Evolutionary conservation across 257 asterid genomes (phyloP), one percentile per base, ranked within the genome.

Genomic region (Solanum tacnaense): DNA sequence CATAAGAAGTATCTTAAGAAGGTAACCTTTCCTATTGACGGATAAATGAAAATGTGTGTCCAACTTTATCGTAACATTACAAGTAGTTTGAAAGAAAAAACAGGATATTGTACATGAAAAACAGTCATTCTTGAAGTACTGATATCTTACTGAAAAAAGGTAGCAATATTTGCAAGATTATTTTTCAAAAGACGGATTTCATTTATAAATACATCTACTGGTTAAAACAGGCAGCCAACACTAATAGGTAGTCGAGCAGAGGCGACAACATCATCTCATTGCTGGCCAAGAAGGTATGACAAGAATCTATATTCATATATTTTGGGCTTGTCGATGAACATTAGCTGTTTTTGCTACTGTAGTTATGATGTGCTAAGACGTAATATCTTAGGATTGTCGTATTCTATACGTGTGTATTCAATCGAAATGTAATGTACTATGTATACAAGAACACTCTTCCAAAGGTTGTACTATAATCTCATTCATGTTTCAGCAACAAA

Each of bases 1-100:
- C 99, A 95, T 92, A 96, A 95, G 93, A 94, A 96, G 76, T 96
- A 96, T 90, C 91, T 95, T 7, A 96, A 90, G 86, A 93, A 94
- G 98, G 98, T 94, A 74, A 86, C 20, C 46, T 70, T 27, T 79
- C n/a, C 67, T 75, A 38, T 23, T 38, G 56, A 75, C 21, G 5
- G 56, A 36, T 75, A 75, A 36, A 27, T 44, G 62, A 44, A 44
- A 44, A 79, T 2, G 0, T 20, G 18, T 20, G 85, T 79, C 58
- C 60, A 11, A 76, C 84, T n/a, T 76, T 76, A 13, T n/a, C 5
- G 15, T 41, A 13, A 25, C n/a, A 78, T 35, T 35, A 78, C 84
- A n/a, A 41, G 84, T 78, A 78, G 9, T 41, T 13, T 78, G 62
- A n/a, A 78, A 78, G 84, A 58, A 78, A 25, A 78, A 41, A 41